Evolutionary conservation across 345 rosid genomes (phyloP).

Genomic region (Brassica cretica): DNA sequence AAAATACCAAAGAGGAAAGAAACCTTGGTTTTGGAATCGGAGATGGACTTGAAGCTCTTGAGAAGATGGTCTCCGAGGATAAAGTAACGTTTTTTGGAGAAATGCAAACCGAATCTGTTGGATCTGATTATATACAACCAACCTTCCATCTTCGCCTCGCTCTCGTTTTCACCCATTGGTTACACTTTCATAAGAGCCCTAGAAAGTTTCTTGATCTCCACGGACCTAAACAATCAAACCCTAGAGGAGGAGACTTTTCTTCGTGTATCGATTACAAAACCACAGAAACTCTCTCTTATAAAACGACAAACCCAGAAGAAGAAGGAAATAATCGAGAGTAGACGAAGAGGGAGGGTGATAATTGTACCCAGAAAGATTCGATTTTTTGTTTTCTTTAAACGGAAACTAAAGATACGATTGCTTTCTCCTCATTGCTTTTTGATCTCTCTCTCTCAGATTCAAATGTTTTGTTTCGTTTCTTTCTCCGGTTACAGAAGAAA

Average conservation of each 20-base stretch:
- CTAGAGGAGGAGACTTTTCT: background rate
- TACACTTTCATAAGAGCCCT: slow-evolving; percentile 6
- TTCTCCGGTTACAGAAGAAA: background rate
- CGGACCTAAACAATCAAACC: slow-evolving; percentile 9
- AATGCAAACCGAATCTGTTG: slow-evolving; percentile 79
- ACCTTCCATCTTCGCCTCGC: slow-evolving; percentile 72
- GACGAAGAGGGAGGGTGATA: slow-evolving; percentile 1
- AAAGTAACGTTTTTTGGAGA: slow-evolving; percentile 82
- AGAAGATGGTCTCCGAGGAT: slow-evolving; percentile 68
- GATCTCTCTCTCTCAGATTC: background rate
- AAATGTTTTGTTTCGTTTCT: background rate
- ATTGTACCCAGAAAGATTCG: background rate
- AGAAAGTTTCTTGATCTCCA: slow-evolving; percentile 33
- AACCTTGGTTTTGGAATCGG: slow-evolving; percentile 60
- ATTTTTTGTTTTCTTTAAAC: background rate
- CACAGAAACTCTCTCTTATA: slow-evolving; percentile 23
- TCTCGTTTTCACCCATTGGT: slow-evolving; percentile 26
- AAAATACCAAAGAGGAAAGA: background rate
- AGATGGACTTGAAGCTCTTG: slow-evolving; percentile 67
- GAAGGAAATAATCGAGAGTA: background rate
- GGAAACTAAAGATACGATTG: slow-evolving; percentile 2
- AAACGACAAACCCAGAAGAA: slow-evolving; percentile 28
- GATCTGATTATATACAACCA: slow-evolving; percentile 81
- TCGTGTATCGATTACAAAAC: background rate
- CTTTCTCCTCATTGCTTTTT: background rate